A percentile compares a stretch with the other conserved stretches of the same genome.
These are phyloP conservation scores for Blastobotrys petasosporus DNA, from an alignment of 1,139 yeast species.

Conservation along the genomic window DNA sequence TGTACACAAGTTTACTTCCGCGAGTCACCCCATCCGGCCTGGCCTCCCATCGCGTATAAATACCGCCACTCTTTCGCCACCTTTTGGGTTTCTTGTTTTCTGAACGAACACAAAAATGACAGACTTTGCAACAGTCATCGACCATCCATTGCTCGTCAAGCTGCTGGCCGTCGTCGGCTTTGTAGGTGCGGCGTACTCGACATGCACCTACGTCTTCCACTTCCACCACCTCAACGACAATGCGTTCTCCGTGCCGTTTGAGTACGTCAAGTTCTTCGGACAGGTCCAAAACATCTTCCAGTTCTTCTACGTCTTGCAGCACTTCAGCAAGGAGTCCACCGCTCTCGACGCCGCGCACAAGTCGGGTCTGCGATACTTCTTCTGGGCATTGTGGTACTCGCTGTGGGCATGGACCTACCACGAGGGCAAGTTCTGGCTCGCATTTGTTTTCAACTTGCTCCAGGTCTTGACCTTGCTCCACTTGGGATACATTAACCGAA, in stretches of 20 bases:
- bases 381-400: conserved; percentile 9
- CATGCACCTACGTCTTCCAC: neutral
- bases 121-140: conserved; percentile 2
- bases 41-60: neutral
- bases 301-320: conserved; percentile 13
- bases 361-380: conserved; percentile 8
- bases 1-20: no score
- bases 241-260: conserved; percentile 6
- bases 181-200: conserved; percentile 10
- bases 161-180: conserved; percentile 10
- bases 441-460: conserved; percentile 7
- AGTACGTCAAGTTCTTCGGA: conserved; percentile 2
- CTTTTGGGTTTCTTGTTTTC: neutral
- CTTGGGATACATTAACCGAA: neutral
- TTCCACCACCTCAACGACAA: neutral
- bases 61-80: neutral
- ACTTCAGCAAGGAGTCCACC: conserved; percentile 8
- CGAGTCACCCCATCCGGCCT: no score
- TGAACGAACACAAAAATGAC: conserved; percentile 1
- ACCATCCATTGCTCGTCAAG: conserved; percentile 5
- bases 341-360: conserved; percentile 11
- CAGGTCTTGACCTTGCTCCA: conserved; percentile 5
- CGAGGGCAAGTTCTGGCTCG: conserved; percentile 8
- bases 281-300: conserved; percentile 8
- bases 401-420: conserved; percentile 13